Conservation (phyloP, 768 basidiomycete genomes). For the Termitomyces sp. region DNA sequence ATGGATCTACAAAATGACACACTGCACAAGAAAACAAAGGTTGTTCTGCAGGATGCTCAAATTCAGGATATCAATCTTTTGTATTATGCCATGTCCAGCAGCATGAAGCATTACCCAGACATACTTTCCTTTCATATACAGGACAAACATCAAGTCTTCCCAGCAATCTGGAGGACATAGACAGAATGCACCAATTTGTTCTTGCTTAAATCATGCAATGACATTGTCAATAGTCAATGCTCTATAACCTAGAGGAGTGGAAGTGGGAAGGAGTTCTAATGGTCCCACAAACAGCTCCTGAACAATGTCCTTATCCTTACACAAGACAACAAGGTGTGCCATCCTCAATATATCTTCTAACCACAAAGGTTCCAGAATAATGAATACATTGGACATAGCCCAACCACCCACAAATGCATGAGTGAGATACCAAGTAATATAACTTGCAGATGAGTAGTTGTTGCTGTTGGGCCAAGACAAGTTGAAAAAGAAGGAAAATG, state of each 20-base stretch:
- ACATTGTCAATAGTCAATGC: background rate
- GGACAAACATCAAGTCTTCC: background rate
- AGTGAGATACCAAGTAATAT: constrained; percentile 4
- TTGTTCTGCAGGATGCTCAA: background rate
- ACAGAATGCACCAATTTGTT: background rate
- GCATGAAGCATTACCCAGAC: background rate
- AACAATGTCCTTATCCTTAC: background rate
- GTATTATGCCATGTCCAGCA: background rate
- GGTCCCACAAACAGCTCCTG: constrained; percentile 1
- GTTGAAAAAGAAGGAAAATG: background rate
- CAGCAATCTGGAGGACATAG: background rate
- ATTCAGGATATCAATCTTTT: background rate
- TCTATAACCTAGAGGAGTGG: constrained; percentile 6
- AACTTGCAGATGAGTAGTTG: background rate
- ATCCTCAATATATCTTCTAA: background rate
- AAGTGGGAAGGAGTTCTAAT: background rate
- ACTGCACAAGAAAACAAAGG: background rate
- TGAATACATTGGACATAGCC: background rate
- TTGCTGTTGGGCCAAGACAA: background rate
- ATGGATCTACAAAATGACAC: background rate
- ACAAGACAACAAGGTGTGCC: background rate
- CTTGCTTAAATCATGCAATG: background rate
- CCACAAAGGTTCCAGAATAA: background rate
- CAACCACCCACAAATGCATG: background rate
- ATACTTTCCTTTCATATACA: background rate